Evolutionary conservation across 108 stramenopile genomes (phyloP).

Genomic region (Ochromonas danica): DNA sequence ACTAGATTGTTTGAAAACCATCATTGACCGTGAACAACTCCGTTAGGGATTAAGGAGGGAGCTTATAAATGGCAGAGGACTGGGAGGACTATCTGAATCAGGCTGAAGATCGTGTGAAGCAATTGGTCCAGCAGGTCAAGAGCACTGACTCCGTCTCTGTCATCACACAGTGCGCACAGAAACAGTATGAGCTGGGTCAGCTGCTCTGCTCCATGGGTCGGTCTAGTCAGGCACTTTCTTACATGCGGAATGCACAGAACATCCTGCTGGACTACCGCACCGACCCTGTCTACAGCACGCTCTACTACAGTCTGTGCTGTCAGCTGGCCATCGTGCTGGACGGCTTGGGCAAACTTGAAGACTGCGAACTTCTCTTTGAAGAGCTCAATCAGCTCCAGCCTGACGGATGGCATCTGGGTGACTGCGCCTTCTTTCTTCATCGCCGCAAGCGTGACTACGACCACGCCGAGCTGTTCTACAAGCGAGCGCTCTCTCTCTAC

Average conservation of each 20-base stretch:
- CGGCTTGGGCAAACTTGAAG: not conserved
- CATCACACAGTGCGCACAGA: too few species aligned
- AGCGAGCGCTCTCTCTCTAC: not conserved
- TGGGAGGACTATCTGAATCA: too few species aligned
- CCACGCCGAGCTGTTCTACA: slow-evolving; percentile 25
- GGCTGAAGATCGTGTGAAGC: too few species aligned
- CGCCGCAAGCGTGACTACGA: not conserved
- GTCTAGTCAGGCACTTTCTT: not conserved
- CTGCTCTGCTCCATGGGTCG: not conserved
- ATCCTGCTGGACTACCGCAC: not conserved
- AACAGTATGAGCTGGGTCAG: not conserved
- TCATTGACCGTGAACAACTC: too few species aligned
- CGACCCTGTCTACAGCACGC: not conserved
- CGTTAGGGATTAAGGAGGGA: too few species aligned
- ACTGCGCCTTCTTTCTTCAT: slow-evolving; percentile 31
- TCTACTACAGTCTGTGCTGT: not conserved
- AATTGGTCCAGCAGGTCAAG: too few species aligned
- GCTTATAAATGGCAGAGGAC: too few species aligned
- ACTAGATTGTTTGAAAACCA: too few species aligned
- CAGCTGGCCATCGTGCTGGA: not conserved
- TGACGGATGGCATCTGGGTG: not conserved
- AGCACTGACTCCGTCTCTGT: too few species aligned
- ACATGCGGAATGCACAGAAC: not conserved
- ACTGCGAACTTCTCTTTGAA: not conserved
- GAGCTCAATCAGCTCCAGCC: slow-evolving; percentile 4